Evolutionary conservation across 2,329 filamentous ascomycete genomes (phyloP).

Genomic region (Alternaria sp.): DNA sequence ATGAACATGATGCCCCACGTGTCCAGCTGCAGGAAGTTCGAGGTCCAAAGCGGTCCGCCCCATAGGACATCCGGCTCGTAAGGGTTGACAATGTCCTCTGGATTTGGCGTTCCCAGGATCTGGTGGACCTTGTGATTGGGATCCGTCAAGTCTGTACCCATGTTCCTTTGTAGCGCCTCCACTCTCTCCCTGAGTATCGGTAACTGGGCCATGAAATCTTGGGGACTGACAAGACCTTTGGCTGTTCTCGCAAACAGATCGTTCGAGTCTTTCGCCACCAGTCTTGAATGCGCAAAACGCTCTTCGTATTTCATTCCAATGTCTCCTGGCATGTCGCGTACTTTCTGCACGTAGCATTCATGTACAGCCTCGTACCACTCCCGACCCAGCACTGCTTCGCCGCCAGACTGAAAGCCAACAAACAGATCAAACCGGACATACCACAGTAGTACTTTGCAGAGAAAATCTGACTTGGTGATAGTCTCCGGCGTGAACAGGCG

Average conservation of each 20-base stretch:
- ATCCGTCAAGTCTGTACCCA: constrained; percentile 69
- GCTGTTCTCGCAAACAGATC: constrained; percentile 74
- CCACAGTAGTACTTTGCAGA: constrained; percentile 82
- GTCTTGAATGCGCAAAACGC: constrained; percentile 68
- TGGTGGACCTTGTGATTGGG: constrained; percentile 67
- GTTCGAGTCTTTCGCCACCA: constrained; percentile 81
- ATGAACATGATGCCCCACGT: constrained; percentile 80
- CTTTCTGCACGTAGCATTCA: constrained; percentile 67
- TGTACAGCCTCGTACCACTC: constrained; percentile 78
- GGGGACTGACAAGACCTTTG: constrained; percentile 66
- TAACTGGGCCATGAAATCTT: constrained; percentile 70
- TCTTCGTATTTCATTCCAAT: constrained; percentile 71
- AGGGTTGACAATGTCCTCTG: constrained; percentile 75
- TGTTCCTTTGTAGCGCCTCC: constrained; percentile 53
- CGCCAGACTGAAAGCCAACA: constrained; percentile 80
- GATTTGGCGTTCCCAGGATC: constrained; percentile 62
- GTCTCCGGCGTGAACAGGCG: constrained; percentile 79
- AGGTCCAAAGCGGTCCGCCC: constrained; percentile 71
- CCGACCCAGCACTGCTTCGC: constrained; percentile 72
- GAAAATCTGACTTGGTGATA: constrained; percentile 72
- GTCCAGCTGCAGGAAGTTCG: constrained; percentile 77
- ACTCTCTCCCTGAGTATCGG: constrained; percentile 52
- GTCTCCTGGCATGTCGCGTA: constrained; percentile 65
- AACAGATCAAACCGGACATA: constrained; percentile 89
- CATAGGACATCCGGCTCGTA: constrained; percentile 72